Evolutionary conservation across 768 basidiomycete genomes (phyloP).

Genomic region (Boletus insuetus): DNA sequence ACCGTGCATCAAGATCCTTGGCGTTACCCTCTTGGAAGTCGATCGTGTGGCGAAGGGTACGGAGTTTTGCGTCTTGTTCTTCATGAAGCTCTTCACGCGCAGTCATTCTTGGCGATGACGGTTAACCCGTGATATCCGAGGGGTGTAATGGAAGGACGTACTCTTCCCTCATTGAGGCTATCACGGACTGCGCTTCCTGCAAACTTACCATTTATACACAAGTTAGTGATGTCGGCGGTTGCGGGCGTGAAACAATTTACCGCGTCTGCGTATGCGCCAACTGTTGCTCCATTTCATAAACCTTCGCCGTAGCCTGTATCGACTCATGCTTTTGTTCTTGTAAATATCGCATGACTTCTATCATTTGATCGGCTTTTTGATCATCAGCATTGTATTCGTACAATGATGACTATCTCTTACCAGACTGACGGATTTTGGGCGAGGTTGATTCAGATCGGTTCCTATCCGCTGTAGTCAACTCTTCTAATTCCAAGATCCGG

Average conservation of each 20-base stretch:
- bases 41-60: constrained; percentile 29
- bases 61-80: constrained; percentile 28
- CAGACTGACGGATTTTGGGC: constrained; percentile 24
- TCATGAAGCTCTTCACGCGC: constrained; percentile 20
- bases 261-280: constrained; percentile 19
- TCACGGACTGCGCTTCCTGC: constrained; percentile 25
- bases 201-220: constrained; percentile 15
- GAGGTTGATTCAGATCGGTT: constrained; percentile 19
- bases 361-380: constrained; percentile 21
- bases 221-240: constrained; percentile 10
- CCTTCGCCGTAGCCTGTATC: constrained; percentile 18
- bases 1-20: constrained; percentile 28
- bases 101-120: constrained; percentile 18
- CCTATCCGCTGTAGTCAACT: constrained; percentile 17
- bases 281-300: constrained; percentile 29
- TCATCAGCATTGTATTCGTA: constrained; percentile 13
- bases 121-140: constrained; percentile 12
- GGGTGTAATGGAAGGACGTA: constrained; percentile 23
- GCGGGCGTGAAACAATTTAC: constrained; percentile 8
- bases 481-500: constrained; percentile 39
- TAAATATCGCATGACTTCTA: constrained; percentile 22
- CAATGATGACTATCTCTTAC: constrained; percentile 11
- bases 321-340: constrained; percentile 31
- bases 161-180: constrained; percentile 32
- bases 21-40: constrained; percentile 30